These are phyloP conservation scores for Closterium sp. DNA, from an alignment of 139 green algal genomes.

Conservation along the genomic window DNA sequence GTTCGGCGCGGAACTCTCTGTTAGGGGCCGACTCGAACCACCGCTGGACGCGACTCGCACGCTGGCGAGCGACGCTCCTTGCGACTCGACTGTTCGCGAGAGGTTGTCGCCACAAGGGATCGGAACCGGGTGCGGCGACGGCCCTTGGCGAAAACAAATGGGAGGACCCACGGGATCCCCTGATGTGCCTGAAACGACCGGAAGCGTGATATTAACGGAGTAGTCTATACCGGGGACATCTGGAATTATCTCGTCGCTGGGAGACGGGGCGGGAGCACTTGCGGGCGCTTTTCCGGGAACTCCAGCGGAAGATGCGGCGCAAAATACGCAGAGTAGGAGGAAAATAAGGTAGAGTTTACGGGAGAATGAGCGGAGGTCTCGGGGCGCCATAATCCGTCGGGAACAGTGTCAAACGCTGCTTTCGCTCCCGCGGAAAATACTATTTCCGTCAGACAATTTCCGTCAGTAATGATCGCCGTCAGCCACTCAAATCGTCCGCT, in stretches of 20 bases:
- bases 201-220: not conserved
- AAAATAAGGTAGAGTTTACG: not conserved
- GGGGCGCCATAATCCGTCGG: not conserved
- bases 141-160: not conserved
- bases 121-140: no score
- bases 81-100: no score
- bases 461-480: not conserved
- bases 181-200: not conserved
- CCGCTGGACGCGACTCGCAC: no score
- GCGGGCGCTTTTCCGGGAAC: not conserved
- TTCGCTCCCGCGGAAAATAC: not conserved
- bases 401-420: not conserved
- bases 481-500: not conserved
- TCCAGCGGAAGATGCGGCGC: not conserved
- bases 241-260: not conserved
- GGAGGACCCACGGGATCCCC: not conserved
- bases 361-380: not conserved
- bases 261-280: not conserved
- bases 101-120: no score
- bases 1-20: no score
- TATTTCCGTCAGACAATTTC: not conserved
- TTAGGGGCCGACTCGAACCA: no score
- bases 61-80: no score
- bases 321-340: not conserved
- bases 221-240: not conserved